Conservation (phyloP, 495 filamentous ascomycete genomes). For the Terfezia boudieri region DNA sequence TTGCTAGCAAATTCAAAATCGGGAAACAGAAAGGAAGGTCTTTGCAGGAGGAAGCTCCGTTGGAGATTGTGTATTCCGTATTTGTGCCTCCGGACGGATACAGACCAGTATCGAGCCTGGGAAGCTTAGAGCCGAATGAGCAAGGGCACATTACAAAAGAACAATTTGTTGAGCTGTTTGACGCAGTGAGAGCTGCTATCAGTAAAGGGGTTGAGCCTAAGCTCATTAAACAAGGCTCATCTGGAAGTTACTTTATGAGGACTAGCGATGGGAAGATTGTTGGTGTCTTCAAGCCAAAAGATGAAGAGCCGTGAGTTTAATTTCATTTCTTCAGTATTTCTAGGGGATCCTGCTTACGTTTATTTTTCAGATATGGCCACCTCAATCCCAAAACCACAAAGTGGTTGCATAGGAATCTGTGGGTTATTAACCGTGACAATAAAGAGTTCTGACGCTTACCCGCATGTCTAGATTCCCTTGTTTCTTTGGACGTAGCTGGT, state of each 20-base stretch:
- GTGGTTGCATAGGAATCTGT: constrained; percentile 75
- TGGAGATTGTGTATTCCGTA: constrained; percentile 94
- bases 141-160: constrained; percentile 37
- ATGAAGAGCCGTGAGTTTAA: constrained; percentile 68
- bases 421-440: not conserved
- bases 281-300: constrained; percentile 96
- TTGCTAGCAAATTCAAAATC: constrained; percentile 91
- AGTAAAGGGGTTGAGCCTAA: constrained; percentile 79
- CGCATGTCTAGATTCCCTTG: constrained; percentile 44
- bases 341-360: constrained; percentile 3
- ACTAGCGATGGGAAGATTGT: constrained; percentile 82
- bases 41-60: constrained; percentile 19
- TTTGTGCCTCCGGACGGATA: constrained; percentile 80
- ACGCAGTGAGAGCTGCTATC: constrained; percentile 74
- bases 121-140: constrained; percentile 24
- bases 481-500: constrained; percentile 85
- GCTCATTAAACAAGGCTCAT: constrained; percentile 91
- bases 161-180: constrained; percentile 74
- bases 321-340: not conserved
- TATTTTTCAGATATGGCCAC: constrained; percentile 14
- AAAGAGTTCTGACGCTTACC: not conserved
- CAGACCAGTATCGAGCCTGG: constrained; percentile 19
- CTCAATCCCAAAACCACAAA: constrained; percentile 84
- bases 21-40: constrained; percentile 50
- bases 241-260: constrained; percentile 91